A percentile compares a stretch with the other conserved stretches of the same genome.
Evolutionary conservation across 148 eudicot genomes (phyloP).

Genomic region (Rhododendron mucronatum): DNA sequence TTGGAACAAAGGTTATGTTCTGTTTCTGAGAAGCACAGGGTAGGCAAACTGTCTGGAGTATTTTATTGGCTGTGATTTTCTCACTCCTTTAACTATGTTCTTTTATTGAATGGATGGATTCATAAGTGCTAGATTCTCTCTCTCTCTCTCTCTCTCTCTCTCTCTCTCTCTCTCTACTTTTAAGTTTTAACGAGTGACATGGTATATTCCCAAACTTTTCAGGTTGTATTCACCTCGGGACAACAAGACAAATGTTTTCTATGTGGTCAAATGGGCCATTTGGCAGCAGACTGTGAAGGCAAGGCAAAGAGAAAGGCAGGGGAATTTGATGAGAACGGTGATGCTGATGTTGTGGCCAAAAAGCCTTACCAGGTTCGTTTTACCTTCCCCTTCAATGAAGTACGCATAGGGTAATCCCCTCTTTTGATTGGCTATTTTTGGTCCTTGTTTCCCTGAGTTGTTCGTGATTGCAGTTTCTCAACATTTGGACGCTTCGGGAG

Average conservation of each 20-base stretch:
- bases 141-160: neutral
- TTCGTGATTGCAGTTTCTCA: constrained; percentile 65
- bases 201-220: neutral
- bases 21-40: neutral
- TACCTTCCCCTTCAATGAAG: neutral
- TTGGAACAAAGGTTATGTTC: neutral
- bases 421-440: neutral
- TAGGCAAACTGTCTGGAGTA: neutral
- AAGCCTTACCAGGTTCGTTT: constrained; percentile 82
- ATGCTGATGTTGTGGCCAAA: constrained; percentile 46
- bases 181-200: neutral
- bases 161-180: neutral
- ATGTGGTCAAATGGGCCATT: constrained; percentile 94
- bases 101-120: neutral
- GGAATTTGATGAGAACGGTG: constrained; percentile 86
- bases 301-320: constrained; percentile 93
- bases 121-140: neutral
- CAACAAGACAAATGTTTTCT: constrained; percentile 91
- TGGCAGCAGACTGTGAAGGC: constrained; percentile 86
- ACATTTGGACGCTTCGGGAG: constrained; percentile 88
- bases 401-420: neutral
- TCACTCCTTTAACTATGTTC: neutral
- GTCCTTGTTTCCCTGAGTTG: constrained; percentile 1
- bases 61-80: neutral
- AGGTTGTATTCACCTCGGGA: constrained; percentile 81